These are phyloP conservation scores for Circinella umbellata DNA, from an alignment of 371 early-diverging fungal genomes.

Conservation along the genomic window DNA sequence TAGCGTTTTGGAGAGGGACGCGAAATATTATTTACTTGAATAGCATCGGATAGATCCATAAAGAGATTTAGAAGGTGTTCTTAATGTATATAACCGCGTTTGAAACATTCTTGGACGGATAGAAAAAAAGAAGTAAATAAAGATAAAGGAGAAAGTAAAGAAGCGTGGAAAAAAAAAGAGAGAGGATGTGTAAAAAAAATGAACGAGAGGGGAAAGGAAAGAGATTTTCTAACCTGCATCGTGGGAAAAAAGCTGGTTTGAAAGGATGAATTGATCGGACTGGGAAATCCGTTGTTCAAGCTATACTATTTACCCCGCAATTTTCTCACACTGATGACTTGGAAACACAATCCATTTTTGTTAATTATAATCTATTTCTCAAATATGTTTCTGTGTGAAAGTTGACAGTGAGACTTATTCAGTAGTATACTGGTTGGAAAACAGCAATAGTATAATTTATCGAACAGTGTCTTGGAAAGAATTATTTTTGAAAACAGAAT, in stretches of 20 bases:
- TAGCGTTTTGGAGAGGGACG: not conserved
- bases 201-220: not conserved
- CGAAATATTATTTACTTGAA: not conserved
- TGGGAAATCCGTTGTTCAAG: too few relatives aligned
- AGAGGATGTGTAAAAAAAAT: not conserved
- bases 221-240: not conserved
- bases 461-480: too few relatives aligned
- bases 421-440: too few relatives aligned
- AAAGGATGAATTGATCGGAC: too few relatives aligned
- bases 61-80: not conserved
- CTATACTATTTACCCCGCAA: too few relatives aligned
- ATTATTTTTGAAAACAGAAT: too few relatives aligned
- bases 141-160: not conserved
- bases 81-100: conserved; percentile 7
- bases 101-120: not conserved
- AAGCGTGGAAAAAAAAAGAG: not conserved
- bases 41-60: conserved; percentile 1
- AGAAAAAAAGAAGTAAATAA: not conserved
- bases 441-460: too few relatives aligned
- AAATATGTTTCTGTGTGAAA: too few relatives aligned
- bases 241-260: not conserved
- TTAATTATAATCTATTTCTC: too few relatives aligned
- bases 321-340: too few relatives aligned
- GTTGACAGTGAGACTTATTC: too few relatives aligned
- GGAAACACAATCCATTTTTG: too few relatives aligned